Percentiles rank a stretch among this genome's conserved stretches.
Conservation (phyloP, 345 rosid species). For the Euphorbia tirucalli region DNA sequence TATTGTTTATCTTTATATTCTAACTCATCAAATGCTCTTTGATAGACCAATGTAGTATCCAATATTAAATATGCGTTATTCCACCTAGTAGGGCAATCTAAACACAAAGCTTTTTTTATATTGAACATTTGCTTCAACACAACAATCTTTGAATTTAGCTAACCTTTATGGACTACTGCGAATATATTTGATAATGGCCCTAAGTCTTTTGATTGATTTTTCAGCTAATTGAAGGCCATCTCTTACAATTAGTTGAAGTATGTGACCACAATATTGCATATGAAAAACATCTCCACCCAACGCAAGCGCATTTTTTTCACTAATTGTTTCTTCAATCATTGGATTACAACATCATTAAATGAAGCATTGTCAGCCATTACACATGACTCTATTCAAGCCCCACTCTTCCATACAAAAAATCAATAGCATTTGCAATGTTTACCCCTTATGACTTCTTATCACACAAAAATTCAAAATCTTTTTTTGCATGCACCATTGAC, state of each 20-base stretch:
- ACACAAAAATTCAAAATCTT: neutral
- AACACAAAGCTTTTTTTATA: neutral
- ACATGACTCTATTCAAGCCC: constrained; percentile 3
- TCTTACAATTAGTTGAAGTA: too few relatives aligned
- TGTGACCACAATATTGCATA: neutral
- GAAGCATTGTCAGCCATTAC: neutral
- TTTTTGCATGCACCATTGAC: neutral
- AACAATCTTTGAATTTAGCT: neutral
- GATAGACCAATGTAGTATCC: neutral
- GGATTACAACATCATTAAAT: neutral
- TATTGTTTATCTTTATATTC: neutral
- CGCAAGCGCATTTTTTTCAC: neutral
- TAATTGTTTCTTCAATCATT: neutral
- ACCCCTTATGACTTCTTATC: too few relatives aligned
- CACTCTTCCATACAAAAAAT: neutral
- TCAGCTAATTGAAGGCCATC: too few relatives aligned
- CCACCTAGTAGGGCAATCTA: neutral
- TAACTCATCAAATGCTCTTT: neutral
- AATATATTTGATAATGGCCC: neutral
- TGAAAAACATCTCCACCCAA: neutral
- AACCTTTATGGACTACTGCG: neutral
- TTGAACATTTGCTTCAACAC: too few relatives aligned
- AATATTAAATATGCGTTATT: neutral
- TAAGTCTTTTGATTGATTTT: neutral
- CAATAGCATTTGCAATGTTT: neutral